A percentile compares a stretch with the other conserved stretches of the same genome.
phyloP scores from a whole-genome alignment of 306 rosid genomes.

The Dicorynia guianensis region DNA sequence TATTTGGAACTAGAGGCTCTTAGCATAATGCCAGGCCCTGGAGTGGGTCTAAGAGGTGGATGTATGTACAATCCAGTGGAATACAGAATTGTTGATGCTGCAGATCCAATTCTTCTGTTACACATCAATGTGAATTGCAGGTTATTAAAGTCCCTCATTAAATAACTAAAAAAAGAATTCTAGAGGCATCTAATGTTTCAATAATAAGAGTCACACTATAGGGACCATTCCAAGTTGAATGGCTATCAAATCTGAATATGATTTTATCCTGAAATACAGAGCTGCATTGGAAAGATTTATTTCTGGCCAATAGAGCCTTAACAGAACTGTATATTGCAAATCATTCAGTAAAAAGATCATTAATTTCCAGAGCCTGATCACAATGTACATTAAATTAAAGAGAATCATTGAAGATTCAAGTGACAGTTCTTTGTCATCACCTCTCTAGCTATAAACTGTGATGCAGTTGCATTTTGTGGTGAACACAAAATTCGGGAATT shows the following conservation, averaged over 20 bases:
- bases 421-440: background rate
- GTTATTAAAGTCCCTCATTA: background rate
- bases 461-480: background rate
- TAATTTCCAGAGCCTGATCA: background rate
- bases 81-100: slow-evolving; percentile 23
- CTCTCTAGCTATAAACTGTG: background rate
- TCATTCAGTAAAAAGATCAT: background rate
- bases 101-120: slow-evolving; percentile 27
- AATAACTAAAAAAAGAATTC: slow-evolving; percentile 16
- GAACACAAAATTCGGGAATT: background rate
- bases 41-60: slow-evolving; percentile 11
- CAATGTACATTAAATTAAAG: background rate
- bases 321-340: background rate
- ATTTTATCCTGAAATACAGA: background rate
- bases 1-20: slow-evolving; percentile 5
- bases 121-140: slow-evolving; percentile 15
- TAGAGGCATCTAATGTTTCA: slow-evolving; percentile 7
- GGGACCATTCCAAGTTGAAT: background rate
- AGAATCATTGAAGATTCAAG: background rate
- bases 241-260: background rate
- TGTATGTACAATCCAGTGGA: slow-evolving; percentile 5
- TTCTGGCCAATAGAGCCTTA: background rate
- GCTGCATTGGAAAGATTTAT: background rate
- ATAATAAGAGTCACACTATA: background rate
- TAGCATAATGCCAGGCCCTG: slow-evolving; percentile 33